Evolutionary conservation across 129 eudicot species (phyloP).

Genomic region (Tagetes patula): DNA sequence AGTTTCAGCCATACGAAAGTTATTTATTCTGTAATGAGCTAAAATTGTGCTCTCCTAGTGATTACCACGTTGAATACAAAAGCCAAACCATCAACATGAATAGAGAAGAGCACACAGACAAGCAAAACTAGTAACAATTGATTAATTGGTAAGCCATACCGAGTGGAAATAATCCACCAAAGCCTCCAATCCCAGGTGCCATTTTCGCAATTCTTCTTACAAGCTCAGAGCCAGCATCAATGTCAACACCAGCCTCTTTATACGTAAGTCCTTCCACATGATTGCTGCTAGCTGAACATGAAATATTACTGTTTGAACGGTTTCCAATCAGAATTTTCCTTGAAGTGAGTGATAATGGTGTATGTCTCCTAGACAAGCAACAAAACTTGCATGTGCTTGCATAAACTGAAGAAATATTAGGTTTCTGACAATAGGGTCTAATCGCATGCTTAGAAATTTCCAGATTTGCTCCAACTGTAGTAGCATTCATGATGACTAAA

Average conservation of each 20-base stretch:
- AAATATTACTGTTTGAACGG: conserved; percentile 6
- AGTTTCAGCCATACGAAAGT: not conserved
- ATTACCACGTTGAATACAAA: not conserved
- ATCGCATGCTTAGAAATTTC: conserved; percentile 37
- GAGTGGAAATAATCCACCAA: conserved; percentile 79
- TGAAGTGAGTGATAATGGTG: conserved; percentile 24
- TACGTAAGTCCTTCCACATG: conserved; percentile 54
- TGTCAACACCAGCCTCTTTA: conserved; percentile 91
- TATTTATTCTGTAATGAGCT: not conserved
- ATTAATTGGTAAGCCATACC: conserved; percentile 42
- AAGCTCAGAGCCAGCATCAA: conserved; percentile 92
- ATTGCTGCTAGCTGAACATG: conserved; percentile 32
- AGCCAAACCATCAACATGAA: not conserved
- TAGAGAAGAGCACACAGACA: not conserved
- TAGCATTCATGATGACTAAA: conserved; percentile 35
- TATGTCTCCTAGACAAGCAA: conserved; percentile 27
- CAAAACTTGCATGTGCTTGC: conserved; percentile 23
- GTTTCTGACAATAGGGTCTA: conserved; percentile 22
- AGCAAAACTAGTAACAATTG: not conserved
- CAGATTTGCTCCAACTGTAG: conserved; percentile 35
- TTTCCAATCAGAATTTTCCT: conserved; percentile 21
- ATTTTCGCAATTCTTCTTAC: conserved; percentile 82
- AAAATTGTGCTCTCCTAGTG: not conserved
- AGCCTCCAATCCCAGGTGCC: conserved; percentile 97
- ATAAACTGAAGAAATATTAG: not conserved